Evolutionary conservation across 1,284 basidiomycete genomes (phyloP).

Genomic region (Microbotryum silenes-acaulis): DNA sequence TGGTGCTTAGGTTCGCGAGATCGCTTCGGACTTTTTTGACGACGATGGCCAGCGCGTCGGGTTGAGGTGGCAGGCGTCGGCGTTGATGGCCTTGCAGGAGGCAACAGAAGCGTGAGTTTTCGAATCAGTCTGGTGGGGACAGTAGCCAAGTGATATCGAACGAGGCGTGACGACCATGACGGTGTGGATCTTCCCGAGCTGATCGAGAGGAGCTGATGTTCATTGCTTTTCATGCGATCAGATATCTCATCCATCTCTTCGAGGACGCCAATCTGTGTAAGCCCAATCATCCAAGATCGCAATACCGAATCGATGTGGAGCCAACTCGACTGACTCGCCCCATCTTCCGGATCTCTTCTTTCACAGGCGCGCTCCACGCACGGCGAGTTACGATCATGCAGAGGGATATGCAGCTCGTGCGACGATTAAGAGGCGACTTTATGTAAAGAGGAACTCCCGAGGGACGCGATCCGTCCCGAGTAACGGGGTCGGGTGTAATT

Average conservation of each 20-base stretch:
- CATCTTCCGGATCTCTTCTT: not conserved
- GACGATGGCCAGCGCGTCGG: slow-evolving; percentile 46
- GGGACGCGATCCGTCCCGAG: too few species aligned
- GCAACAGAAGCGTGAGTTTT: slow-evolving; percentile 74
- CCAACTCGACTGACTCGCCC: not conserved
- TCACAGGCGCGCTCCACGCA: slow-evolving; percentile 88
- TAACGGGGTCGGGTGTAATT: too few species aligned
- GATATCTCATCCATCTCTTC: slow-evolving; percentile 73
- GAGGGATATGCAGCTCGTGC: slow-evolving; percentile 89
- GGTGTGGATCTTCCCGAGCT: not conserved
- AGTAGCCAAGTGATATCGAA: not conserved
- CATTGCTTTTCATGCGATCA: slow-evolving; percentile 2
- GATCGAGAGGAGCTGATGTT: not conserved
- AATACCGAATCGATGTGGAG: not conserved
- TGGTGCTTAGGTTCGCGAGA: slow-evolving; percentile 69
- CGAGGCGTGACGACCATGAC: not conserved
- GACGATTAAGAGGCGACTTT: slow-evolving; percentile 72
- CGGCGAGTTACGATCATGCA: slow-evolving; percentile 99
- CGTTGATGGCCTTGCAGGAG: slow-evolving; percentile 83
- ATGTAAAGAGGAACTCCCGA: slow-evolving; percentile 24
- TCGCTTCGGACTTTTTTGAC: slow-evolving; percentile 56
- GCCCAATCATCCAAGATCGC: not conserved
- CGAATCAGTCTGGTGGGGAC: too few species aligned
- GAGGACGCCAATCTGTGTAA: slow-evolving; percentile 77
- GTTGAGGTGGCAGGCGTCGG: slow-evolving; percentile 84